Base-by-base conservation (phyloP, 768 basidiomycete genomes). In the Trametes punicea region DNA sequence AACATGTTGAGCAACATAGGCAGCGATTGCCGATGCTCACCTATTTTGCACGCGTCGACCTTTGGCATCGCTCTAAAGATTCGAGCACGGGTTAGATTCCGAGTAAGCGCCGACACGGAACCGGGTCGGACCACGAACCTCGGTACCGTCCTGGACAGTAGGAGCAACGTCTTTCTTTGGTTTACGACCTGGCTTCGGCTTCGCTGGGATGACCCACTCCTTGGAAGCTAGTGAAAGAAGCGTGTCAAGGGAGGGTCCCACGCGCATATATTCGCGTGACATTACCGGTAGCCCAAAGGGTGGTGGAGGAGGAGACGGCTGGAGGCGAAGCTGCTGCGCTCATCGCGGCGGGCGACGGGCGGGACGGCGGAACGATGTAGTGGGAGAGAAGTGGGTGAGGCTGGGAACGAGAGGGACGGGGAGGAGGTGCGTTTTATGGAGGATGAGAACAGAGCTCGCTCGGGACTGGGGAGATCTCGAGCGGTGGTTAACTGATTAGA, bases 201-300 rank as follows among this genome's bases (percentile, higher is more conserved):
- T 90, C 7, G 91, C 86, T 21, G 86, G 85, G 62, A 93, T 88
- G 59, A 90, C 80, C 91, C 91, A 93, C 70, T 92, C 88, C 70
- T 85, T 91, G n/a, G 89, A 90, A 26, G 90, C 90, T 90, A 67
- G 11, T n/a, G 21, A 4, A 1, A 13, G 26, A 40, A 53, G 48
- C 48, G 30, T 40, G 57, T 66, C 46, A 62, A 50, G 20, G 34
- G 38, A 27, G 50, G 42, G 61, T 50, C 57, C 46, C 46, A 49
- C 41, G 45, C 18, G 27, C 27, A 51, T 25, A 44, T 46, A 20
- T 16, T 39, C 34, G 64, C 18, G 29, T 21, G 41, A 60, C 71
- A 51, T n/a, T 75, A 88, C 88, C 83, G 65, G 85, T 87, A 48
- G 88, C 88, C 88, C 88, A 90, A 51, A 90, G 74, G 3, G 80